phyloP scores from a whole-genome alignment of 176 grass and related monocot species.

The Carex kokanica region DNA sequence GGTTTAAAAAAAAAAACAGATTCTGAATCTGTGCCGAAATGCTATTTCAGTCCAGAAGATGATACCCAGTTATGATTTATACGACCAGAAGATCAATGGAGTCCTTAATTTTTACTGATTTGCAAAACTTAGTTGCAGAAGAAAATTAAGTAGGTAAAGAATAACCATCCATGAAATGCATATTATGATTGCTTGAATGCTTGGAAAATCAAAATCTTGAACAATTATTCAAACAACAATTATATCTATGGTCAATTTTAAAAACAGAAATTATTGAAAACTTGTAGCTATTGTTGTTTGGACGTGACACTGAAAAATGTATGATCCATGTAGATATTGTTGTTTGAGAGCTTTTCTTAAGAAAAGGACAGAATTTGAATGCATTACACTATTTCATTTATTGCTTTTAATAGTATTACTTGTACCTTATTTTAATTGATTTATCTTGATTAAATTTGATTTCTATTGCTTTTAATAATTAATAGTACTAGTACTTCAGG shows the following conservation, averaged over 20 bases:
- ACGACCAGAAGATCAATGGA: neutral
- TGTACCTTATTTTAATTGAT: neutral
- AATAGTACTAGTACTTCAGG: too few relatives aligned
- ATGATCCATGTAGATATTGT: neutral
- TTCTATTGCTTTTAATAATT: neutral
- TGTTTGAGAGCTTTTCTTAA: neutral
- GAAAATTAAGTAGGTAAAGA: neutral
- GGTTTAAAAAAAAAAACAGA: too few relatives aligned
- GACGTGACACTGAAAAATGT: too few relatives aligned
- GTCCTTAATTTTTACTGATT: neutral
- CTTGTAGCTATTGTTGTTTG: too few relatives aligned
- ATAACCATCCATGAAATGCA: neutral
- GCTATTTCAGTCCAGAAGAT: too few relatives aligned
- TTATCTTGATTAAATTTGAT: neutral
- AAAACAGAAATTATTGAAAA: too few relatives aligned
- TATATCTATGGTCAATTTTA: too few relatives aligned
- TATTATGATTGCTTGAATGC: neutral
- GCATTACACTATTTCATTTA: neutral
- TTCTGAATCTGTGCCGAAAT: too few relatives aligned
- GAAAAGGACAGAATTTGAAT: neutral
- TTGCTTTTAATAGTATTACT: neutral
- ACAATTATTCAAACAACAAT: too few relatives aligned
- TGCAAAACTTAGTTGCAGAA: neutral
- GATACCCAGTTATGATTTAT: too few relatives aligned
- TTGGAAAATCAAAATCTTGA: neutral